Evolutionary conservation across 352 stramenopile species (phyloP), one percentile per base, ranked within the genome.

Genomic region (Phytopythium delawarense): DNA sequence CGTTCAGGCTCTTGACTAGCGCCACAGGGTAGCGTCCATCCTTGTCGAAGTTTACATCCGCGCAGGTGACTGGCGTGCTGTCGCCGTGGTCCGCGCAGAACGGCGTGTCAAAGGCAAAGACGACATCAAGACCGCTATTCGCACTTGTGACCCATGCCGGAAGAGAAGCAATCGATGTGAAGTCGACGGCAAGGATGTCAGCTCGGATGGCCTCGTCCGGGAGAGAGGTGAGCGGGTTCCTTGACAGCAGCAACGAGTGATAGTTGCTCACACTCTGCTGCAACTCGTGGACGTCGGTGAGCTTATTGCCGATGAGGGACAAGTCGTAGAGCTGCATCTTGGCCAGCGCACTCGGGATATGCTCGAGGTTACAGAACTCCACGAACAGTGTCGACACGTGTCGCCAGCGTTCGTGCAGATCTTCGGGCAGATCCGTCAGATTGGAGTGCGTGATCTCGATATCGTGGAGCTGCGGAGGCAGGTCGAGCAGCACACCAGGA

Each of bases 381-480:
- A 76, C 16, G 49, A 70, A 76, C 23, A 76, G 45, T 28, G 66
- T 48, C 8, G 35, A 50, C 21, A 59, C 39, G 13, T 51, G 15
- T 8, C 18, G 16, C 65, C 69, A 75, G 6, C 28, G 49, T 18
- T 53, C 39, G 23, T 75, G 53, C 13, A 75, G 46, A 15, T 75
- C 62, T 0, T 55, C 34, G 0, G 69, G 67, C 23, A 74, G 23
- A 11, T 21, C 50, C 8, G 42, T 66, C 28, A 74, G 40, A 30
- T 74, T 74, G 13, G 34, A 64, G 35, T 51, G 34, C 21, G 50
- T 57, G 21, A 71, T 65, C 45, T 74, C 64, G 25, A 74, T 66
- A 30, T 74, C 67, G 25, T 44, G 52, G 11, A 73, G 63, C 15
- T 58, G 16, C 0, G n/a, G 23, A 12, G 67, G 64, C 40, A 74